A percentile compares a stretch with the other conserved stretches of the same genome.
phyloP scores from a whole-genome alignment of 2,329 filamentous ascomycete species.

The Colletotrichum chrysophilum region DNA sequence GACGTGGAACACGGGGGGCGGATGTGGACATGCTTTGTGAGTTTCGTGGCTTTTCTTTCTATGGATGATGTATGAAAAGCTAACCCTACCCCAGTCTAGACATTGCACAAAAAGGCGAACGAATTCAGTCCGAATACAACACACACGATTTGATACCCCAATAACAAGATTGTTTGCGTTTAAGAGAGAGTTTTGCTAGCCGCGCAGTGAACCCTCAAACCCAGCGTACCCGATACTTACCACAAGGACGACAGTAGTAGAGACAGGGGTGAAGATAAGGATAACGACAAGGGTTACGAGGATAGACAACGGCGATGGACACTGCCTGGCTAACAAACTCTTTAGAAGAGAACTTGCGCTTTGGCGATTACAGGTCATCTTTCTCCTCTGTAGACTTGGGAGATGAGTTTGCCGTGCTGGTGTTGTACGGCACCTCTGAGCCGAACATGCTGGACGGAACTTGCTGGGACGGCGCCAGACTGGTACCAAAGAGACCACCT shows the following conservation, averaged over 20 bases:
- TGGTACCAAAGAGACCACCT: neutral
- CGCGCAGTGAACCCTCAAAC: too few species aligned
- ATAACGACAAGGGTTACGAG: too few species aligned
- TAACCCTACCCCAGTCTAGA: neutral
- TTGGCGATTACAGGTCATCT: neutral
- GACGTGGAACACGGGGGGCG: neutral
- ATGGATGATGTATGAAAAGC: neutral
- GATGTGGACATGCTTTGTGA: constrained; percentile 15
- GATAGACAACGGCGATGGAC: too few species aligned
- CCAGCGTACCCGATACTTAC: too few species aligned
- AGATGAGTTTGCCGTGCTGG: accelerated
- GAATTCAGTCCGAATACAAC: neutral
- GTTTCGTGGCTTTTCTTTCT: neutral
- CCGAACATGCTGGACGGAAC: accelerated
- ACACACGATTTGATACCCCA: constrained; percentile 19
- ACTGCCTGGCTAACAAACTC: too few species aligned
- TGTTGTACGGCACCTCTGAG: accelerated
- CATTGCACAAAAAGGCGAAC: neutral
- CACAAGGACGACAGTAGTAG: too few species aligned
- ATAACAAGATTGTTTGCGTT: neutral
- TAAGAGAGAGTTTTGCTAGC: neutral
- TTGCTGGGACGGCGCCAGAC: neutral
- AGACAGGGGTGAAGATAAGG: accelerated
- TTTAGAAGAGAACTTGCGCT: neutral
- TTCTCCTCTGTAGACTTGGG: neutral